Base-by-base conservation (phyloP, 179 eudicot species). In the Vitellaria paradoxa region DNA sequence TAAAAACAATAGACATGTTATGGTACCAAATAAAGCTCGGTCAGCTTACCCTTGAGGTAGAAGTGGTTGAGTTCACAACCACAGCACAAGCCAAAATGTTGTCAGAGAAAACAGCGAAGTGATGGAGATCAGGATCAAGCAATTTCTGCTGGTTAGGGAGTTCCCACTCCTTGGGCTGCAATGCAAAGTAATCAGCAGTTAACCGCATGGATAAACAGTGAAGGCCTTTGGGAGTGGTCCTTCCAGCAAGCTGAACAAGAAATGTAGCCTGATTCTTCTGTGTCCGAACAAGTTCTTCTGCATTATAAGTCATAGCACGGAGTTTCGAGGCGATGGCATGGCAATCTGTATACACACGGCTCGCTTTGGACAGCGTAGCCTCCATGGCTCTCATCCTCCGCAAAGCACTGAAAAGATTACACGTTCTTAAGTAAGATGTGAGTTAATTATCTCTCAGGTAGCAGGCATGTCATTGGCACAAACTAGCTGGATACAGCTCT, bases 181-280 rank as follows among this genome's bases (percentile, higher is more conserved):
- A 70, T 71, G 88, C 76, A 79, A 93, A 96, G 84, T 87, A 96
- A 59, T 91, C 93, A 2, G 92, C 82, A 70, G 97, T 94, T 80
- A 96, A 86, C 81, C 89, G 88, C 99, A 96, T 96, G 77, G 99
- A 96, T 70, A 96, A 94, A 86, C 99, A 96, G 82, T 96, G 99
- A 78, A 92, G 93, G 79, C 98, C 96, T 86, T 92, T 96, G 7
- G 99, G 98, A 4, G 93, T 93, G 76, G 98, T 96, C 84, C 98
- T 91, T 81, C 96, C 99, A 53, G 94, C 93, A 79, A 96, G 93
- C 84, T 84, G 90, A 70, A 85, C 84, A 70, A 96, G 93, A 85
- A 90, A 96, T 59, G 83, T 57, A 55, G 88, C 82, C 79, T 93
- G 92, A 65, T 77, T 85, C 82, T 87, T 91, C 78, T 87, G 96